A percentile compares a stretch with the other conserved stretches of the same genome.
Evolutionary conservation across 108 stramenopile species (phyloP).

Genomic region (Cyclotella sp.): DNA sequence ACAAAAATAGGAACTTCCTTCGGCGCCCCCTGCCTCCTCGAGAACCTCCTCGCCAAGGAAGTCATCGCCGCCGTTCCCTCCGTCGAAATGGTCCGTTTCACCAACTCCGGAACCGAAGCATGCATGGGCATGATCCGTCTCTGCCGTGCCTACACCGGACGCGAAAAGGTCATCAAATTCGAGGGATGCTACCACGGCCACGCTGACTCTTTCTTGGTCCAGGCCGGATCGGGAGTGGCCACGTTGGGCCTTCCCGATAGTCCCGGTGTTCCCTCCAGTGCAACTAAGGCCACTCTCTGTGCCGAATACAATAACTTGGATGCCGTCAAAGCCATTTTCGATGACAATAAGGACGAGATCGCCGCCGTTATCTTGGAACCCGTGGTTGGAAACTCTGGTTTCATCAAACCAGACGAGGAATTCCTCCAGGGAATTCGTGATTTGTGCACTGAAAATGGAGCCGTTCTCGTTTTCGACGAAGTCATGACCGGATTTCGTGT

Average conservation of each 20-base stretch:
- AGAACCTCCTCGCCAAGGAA: conserved; percentile 96
- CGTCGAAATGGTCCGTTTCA: conserved; percentile 99
- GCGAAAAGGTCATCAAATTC: conserved; percentile 98
- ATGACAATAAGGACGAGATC: conserved; percentile 90
- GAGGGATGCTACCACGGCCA: conserved; percentile 99
- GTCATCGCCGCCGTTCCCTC: conserved; percentile 98
- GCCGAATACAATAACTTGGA: conserved; percentile 98
- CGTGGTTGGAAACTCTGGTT: conserved; percentile 98
- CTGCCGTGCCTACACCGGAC: conserved; percentile 93
- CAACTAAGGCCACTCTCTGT: conserved; percentile 93
- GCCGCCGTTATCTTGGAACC: conserved; percentile 98
- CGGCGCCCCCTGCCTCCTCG: conserved; percentile 94
- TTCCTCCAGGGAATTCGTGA: conserved; percentile 94
- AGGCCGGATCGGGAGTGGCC: conserved; percentile 98
- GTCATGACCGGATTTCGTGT: conserved; percentile 99
- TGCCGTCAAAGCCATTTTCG: conserved; percentile 87
- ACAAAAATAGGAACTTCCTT: conserved; percentile 86
- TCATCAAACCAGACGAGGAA: conserved; percentile 96
- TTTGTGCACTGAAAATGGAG: conserved; percentile 86
- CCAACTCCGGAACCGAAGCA: conserved; percentile 98
- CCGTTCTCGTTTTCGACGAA: conserved; percentile 97
- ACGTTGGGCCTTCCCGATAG: conserved; percentile 98
- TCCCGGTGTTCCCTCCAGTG: conserved; percentile 93
- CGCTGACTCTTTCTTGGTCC: conserved; percentile 97
- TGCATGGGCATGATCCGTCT: conserved; percentile 99